Conservation (phyloP, 495 filamentous ascomycete species). For the Aspergillus bertholletiae region DNA sequence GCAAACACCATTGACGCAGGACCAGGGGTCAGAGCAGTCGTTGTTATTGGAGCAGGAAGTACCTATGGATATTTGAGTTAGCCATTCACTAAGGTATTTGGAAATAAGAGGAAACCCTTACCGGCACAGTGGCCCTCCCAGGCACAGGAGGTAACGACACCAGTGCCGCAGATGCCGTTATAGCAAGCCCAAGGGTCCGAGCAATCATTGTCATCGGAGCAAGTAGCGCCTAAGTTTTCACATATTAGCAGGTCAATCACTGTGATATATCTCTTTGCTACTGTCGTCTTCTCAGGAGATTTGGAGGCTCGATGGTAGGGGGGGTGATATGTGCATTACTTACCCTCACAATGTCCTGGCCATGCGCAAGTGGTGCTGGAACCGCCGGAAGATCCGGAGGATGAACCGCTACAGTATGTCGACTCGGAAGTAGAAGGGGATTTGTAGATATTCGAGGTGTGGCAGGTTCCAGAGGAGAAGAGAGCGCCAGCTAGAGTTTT, state of each 20-base stretch:
- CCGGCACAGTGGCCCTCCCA: slow-evolving; percentile 22
- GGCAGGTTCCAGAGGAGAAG: not conserved
- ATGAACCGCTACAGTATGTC: not conserved
- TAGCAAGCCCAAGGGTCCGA: slow-evolving; percentile 16
- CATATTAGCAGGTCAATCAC: too few species aligned
- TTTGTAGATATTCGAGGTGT: not conserved
- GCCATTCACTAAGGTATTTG: not conserved
- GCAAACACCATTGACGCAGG: not conserved
- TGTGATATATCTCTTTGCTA: too few species aligned
- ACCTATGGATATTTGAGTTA: not conserved
- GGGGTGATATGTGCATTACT: too few species aligned
- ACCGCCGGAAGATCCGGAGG: not conserved
- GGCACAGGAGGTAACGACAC: slow-evolving; percentile 9
- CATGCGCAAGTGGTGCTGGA: too few species aligned
- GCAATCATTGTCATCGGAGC: slow-evolving; percentile 16
- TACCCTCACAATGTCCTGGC: too few species aligned
- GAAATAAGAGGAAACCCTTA: slow-evolving; percentile 1
- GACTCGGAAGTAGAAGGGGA: not conserved
- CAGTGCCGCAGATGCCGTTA: slow-evolving; percentile 12
- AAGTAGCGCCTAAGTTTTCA: slow-evolving; percentile 15
- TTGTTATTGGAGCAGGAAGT: not conserved
- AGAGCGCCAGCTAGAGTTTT: not conserved
- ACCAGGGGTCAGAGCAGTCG: not conserved
- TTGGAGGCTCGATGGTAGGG: too few species aligned
- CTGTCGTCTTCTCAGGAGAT: too few species aligned